Percentiles rank a stretch among this genome's conserved stretches.
These are phyloP conservation scores for Lachnellula suecica DNA, from an alignment of 2,329 filamentous ascomycete genomes.

Conservation along the genomic window DNA sequence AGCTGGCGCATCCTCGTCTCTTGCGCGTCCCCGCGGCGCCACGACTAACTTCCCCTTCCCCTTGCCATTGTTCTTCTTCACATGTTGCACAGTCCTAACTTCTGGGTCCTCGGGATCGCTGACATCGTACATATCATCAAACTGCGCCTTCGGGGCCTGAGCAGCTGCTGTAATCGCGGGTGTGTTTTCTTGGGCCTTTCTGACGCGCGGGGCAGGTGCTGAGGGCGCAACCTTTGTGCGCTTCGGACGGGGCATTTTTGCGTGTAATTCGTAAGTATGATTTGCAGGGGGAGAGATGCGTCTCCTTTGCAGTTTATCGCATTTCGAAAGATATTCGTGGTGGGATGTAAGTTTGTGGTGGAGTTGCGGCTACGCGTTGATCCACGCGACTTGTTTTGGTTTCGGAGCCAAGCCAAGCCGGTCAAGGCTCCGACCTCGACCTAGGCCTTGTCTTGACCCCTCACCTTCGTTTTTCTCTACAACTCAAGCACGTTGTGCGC, in stretches of 20 bases:
- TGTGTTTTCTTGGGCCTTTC: conserved; percentile 13
- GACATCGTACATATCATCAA: conserved; percentile 32
- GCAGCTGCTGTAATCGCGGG: conserved; percentile 7
- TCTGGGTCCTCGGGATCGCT: conserved; percentile 28
- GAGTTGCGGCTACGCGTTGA: neutral
- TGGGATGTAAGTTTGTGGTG: neutral
- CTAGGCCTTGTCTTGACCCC: neutral
- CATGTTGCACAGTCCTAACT: conserved; percentile 12
- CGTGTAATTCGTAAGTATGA: neutral
- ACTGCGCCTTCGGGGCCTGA: conserved; percentile 10
- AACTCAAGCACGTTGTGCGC: no score
- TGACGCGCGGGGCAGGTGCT: conserved; percentile 22
- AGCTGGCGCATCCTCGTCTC: neutral
- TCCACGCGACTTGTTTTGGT: conserved; percentile 1
- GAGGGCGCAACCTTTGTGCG: conserved; percentile 34
- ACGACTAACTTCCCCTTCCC: conserved; percentile 11
- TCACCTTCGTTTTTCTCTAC: neutral
- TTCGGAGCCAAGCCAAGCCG: neutral
- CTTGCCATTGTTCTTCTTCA: conserved; percentile 19
- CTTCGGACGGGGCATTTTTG: conserved; percentile 34
- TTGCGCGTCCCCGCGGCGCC: neutral
- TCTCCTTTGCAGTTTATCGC: neutral
- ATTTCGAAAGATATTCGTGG: conserved; percentile 1
- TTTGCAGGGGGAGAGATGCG: neutral
- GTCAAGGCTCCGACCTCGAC: neutral